Percentiles rank a stretch among this genome's conserved stretches.
These are phyloP conservation scores for Lachnellula arida DNA, from an alignment of 2,329 filamentous ascomycete species.

Conservation along the genomic window DNA sequence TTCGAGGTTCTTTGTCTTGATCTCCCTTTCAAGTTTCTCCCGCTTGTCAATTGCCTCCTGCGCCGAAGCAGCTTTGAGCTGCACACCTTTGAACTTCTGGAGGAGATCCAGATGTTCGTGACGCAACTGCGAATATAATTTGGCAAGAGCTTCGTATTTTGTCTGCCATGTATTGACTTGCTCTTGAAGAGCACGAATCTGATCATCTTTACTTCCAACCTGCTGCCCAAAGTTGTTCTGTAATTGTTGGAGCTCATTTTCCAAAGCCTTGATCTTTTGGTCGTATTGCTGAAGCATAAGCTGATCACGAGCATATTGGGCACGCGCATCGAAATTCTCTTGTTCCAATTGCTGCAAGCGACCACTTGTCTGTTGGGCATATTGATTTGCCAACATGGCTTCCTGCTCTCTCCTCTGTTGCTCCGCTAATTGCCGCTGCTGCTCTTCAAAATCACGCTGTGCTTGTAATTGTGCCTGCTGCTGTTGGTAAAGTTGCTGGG, in stretches of 20 bases:
- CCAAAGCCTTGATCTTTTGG: constrained; percentile 85
- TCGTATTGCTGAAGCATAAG: constrained; percentile 97
- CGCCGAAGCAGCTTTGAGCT: constrained; percentile 92
- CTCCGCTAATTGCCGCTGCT: constrained; percentile 80
- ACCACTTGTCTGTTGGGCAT: constrained; percentile 89
- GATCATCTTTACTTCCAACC: constrained; percentile 84
- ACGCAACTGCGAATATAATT: constrained; percentile 92
- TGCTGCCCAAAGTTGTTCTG: constrained; percentile 82
- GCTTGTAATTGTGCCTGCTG: constrained; percentile 79
- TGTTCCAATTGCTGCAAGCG: constrained; percentile 92
- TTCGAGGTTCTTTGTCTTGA: constrained; percentile 99
- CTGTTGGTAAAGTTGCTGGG: constrained; percentile 74
- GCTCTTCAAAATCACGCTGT: constrained; percentile 93
- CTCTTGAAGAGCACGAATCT: constrained; percentile 87
- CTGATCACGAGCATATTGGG: constrained; percentile 96
- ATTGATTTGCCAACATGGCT: constrained; percentile 81
- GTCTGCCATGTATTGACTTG: constrained; percentile 97
- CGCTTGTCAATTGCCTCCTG: constrained; percentile 94
- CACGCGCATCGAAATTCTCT: constrained; percentile 88
- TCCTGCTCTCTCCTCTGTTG: constrained; percentile 90
- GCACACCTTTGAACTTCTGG: constrained; percentile 93
- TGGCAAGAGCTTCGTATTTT: constrained; percentile 95
- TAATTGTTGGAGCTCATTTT: constrained; percentile 78
- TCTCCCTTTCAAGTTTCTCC: constrained; percentile 92
- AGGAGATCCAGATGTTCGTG: constrained; percentile 92